These are phyloP conservation scores for Fusarium siculi DNA, from an alignment of 2,329 filamentous ascomycete genomes.

Conservation along the genomic window DNA sequence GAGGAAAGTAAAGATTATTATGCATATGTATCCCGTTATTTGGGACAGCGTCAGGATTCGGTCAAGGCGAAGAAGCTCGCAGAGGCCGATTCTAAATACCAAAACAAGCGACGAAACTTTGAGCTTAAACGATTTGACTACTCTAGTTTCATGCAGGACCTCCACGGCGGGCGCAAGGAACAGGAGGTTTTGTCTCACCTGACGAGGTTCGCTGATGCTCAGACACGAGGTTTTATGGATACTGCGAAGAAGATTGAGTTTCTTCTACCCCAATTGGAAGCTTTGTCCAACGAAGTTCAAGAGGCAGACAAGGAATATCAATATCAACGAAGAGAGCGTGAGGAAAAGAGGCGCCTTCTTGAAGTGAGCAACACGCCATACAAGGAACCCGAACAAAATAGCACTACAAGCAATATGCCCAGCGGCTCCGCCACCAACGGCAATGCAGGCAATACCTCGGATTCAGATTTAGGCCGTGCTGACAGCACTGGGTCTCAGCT, in stretches of 20 bases:
- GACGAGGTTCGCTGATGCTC: constrained; percentile 91
- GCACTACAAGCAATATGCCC: constrained; percentile 51
- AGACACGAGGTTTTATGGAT: constrained; percentile 83
- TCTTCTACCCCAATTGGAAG: constrained; percentile 89
- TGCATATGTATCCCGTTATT: constrained; percentile 90
- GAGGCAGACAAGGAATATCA: constrained; percentile 97
- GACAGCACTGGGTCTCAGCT: constrained; percentile 80
- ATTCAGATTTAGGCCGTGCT: constrained; percentile 76
- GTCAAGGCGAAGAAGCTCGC: constrained; percentile 96
- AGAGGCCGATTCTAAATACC: constrained; percentile 96
- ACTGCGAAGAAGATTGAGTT: constrained; percentile 89
- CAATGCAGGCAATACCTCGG: constrained; percentile 63
- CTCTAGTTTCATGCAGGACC: constrained; percentile 97
- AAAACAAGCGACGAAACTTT: constrained; percentile 91
- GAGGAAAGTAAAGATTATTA: constrained; percentile 99
- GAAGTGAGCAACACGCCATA: constrained; percentile 87
- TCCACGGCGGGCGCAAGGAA: constrained; percentile 98
- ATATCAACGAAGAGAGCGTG: constrained; percentile 91
- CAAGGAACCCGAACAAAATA: constrained; percentile 73
- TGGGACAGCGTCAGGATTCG: constrained; percentile 96
- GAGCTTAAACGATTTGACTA: constrained; percentile 99
- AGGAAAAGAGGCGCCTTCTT: constrained; percentile 89
- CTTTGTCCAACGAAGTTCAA: constrained; percentile 86
- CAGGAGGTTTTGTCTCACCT: constrained; percentile 95
- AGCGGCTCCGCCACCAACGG: constrained; percentile 54